A percentile compares a stretch with the other conserved stretches of the same genome.
Evolutionary conservation across 1,139 yeast genomes (phyloP).

Genomic region (Geotrichum carabidarum): DNA sequence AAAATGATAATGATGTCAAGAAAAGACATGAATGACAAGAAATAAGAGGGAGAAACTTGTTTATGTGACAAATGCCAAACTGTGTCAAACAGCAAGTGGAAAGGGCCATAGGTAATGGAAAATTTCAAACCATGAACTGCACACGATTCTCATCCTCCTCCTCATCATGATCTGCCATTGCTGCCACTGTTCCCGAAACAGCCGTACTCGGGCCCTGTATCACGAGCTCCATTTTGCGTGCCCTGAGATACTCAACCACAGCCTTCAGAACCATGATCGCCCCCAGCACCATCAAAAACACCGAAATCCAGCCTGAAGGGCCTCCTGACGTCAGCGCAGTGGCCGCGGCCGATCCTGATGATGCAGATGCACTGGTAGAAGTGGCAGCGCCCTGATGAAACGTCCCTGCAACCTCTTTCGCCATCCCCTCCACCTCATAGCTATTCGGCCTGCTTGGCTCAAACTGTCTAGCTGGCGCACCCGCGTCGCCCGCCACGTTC

Average conservation of each 20-base stretch:
- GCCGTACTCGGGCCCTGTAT: slow-evolving; percentile 37
- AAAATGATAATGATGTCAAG: too few species aligned
- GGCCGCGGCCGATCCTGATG: slow-evolving; percentile 14
- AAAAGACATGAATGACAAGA: too few species aligned
- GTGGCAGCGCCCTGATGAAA: slow-evolving; percentile 20
- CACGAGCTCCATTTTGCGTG: slow-evolving; percentile 67
- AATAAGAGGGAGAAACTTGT: too few species aligned
- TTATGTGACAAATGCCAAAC: background rate
- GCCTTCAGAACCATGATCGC: slow-evolving; percentile 61
- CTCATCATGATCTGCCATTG: too few species aligned
- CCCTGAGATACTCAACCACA: slow-evolving; percentile 62
- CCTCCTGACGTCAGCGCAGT: slow-evolving; percentile 14
- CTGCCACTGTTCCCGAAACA: background rate
- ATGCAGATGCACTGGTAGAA: slow-evolving; percentile 24
- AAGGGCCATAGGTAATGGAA: background rate
- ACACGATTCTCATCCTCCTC: background rate
- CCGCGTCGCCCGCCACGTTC: slow-evolving; percentile 35
- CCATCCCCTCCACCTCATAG: slow-evolving; percentile 32
- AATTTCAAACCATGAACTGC: background rate
- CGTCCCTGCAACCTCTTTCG: slow-evolving; percentile 34
- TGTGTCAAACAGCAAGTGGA: background rate
- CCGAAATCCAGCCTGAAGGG: slow-evolving; percentile 40
- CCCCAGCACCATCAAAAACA: slow-evolving; percentile 64
- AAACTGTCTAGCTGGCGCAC: slow-evolving; percentile 42
- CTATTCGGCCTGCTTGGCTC: slow-evolving; percentile 40